Evolutionary conservation across 306 rosid genomes (phyloP).

Genomic region (Dalbergia oliveri): DNA sequence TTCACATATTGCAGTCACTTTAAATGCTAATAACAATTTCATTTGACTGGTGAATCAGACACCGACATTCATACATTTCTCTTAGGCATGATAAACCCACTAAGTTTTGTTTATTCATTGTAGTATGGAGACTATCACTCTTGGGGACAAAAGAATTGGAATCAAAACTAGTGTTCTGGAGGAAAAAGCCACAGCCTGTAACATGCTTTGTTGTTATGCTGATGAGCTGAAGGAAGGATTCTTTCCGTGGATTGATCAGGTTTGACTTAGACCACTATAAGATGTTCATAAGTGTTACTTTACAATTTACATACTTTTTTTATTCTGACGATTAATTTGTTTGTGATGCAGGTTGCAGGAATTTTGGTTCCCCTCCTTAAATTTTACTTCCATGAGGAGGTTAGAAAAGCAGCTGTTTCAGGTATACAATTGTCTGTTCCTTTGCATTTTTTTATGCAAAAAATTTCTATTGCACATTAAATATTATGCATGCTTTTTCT

Average conservation of each 20-base stretch:
- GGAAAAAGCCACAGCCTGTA: constrained; percentile 99
- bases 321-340: constrained; percentile 16
- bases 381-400: constrained; percentile 98
- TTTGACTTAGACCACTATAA: constrained; percentile 39
- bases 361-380: constrained; percentile 94
- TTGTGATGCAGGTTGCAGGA: constrained; percentile 80
- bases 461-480: neutral
- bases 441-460: constrained; percentile 1
- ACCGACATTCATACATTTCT: neutral
- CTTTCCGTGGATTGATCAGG: constrained; percentile 99
- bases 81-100: constrained; percentile 10
- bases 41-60: constrained; percentile 39
- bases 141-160: constrained; percentile 97
- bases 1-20: neutral
- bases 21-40: neutral
- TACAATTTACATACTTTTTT: neutral
- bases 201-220: constrained; percentile 99
- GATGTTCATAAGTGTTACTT: constrained; percentile 28
- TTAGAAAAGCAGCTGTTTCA: constrained; percentile 98
- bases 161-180: constrained; percentile 98
- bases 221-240: constrained; percentile 99
- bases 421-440: constrained; percentile 56
- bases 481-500: constrained; percentile 20
- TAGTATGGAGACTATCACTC: constrained; percentile 98
- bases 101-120: constrained; percentile 45